Base-by-base conservation (phyloP, 2,329 filamentous ascomycete species). In the Colletotrichum orchidophilum region DNA sequence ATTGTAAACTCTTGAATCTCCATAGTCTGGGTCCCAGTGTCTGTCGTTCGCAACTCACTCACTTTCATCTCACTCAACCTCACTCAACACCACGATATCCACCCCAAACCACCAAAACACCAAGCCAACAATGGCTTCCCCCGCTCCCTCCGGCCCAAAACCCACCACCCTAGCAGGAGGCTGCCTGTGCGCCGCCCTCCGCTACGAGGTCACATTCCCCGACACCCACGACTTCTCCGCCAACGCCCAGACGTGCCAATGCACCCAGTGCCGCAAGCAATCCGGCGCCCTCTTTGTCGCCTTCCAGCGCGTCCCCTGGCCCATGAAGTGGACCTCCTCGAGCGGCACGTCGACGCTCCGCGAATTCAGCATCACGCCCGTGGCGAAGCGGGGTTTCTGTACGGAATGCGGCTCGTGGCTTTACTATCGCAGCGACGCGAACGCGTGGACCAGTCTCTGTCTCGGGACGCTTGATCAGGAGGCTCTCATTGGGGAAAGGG, bases 201-300 rank as follows among this genome's bases (percentile, higher is more conserved):
- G 86, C 61, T 89, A 88, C 76, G 80, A 78, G 26, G 78, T 87
- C 52, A 80, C 81, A 31, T 87, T 89, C 67, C 82, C 85, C 0
- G 63, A 76, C 1, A 77, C 81, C 63, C 84, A 87, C 68, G 81
- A 87, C 71, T 88, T 87, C 71, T 72, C 76, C 70, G 76, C 46
- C 29, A 71, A 86, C 84, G 80, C 81, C 71, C 76, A 78, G 55
- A 87, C 84, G 7, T 90, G 87, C 76, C 86, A 89, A 74, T 89
- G 87, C 79, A 85, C 84, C 7, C 87, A 88, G 76, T 88, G 87
- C 77, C 86, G 87, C 75, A 86, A 86, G 67, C 82, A 84, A 70
- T 85, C 85, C 8, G 87, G 86, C 62, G 76, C 82, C 4, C 81
- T 89, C 63, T 77, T 87, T 74, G 80, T 83, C 72, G 77, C 80